Evolutionary conservation across 2,329 filamentous ascomycete genomes (phyloP).

Genomic region (Penicillium sp.): DNA sequence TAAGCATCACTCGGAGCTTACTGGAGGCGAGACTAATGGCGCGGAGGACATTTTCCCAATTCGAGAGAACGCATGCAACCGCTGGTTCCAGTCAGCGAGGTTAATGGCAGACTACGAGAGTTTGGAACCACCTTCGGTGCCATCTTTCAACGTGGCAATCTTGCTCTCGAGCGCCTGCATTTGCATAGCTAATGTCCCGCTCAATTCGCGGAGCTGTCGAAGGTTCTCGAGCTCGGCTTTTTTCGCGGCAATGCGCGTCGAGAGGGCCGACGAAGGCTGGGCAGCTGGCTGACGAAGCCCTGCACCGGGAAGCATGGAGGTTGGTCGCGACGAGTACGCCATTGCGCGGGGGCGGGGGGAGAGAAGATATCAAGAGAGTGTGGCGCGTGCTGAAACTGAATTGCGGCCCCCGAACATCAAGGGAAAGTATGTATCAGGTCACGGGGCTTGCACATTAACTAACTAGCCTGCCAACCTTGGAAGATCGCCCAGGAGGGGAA

Average conservation of each 20-base stretch:
- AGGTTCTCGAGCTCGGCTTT: slow-evolving; percentile 61
- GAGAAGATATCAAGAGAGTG: not conserved
- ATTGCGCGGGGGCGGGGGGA: slow-evolving; percentile 23
- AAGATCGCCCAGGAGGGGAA: no score
- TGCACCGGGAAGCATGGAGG: slow-evolving; percentile 33
- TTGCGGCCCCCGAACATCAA: no score
- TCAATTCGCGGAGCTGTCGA: slow-evolving; percentile 60
- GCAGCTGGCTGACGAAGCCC: slow-evolving; percentile 30
- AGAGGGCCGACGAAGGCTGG: slow-evolving; percentile 56
- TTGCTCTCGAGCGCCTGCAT: slow-evolving; percentile 63
- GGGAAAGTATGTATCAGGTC: no score
- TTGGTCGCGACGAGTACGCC: slow-evolving; percentile 38
- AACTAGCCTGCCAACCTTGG: no score
- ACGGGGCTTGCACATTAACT: not conserved
- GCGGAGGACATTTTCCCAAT: slow-evolving; percentile 64
- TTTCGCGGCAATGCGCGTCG: slow-evolving; percentile 62
- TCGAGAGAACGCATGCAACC: slow-evolving; percentile 63
- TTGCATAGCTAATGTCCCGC: slow-evolving; percentile 59
- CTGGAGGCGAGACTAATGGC: slow-evolving; percentile 64
- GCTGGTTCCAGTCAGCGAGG: slow-evolving; percentile 41
- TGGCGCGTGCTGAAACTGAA: no score
- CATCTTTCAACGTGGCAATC: slow-evolving; percentile 58
- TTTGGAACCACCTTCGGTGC: slow-evolving; percentile 59
- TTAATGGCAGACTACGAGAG: no score
- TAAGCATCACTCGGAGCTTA: slow-evolving; percentile 41